Evolutionary conservation across 2,329 filamentous ascomycete genomes (phyloP).

Genomic region (Paraphoma sp.): DNA sequence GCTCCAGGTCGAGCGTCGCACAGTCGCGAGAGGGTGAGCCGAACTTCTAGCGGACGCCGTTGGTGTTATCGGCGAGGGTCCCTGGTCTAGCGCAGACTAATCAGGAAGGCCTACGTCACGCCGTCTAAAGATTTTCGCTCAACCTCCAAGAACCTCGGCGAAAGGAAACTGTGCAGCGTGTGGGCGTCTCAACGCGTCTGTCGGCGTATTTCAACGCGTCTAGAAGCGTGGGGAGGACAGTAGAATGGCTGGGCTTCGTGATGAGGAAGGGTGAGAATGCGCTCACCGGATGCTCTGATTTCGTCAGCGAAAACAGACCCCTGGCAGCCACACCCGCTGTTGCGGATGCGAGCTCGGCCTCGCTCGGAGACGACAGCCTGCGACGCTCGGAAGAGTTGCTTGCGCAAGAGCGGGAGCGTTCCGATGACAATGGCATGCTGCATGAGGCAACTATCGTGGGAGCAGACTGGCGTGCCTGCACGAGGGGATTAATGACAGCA

Average conservation of each 20-base stretch:
- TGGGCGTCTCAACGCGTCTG: not conserved
- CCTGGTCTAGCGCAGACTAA: slow-evolving; percentile 10
- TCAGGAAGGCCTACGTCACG: slow-evolving; percentile 19
- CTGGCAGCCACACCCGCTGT: slow-evolving; percentile 30
- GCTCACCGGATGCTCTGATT: slow-evolving; percentile 20
- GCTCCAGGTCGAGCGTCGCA: slow-evolving; percentile 17
- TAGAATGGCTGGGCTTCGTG: not conserved
- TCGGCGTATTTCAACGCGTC: not conserved
- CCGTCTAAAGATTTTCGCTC: slow-evolving; percentile 18
- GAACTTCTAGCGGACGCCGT: slow-evolving; percentile 19
- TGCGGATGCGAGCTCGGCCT: slow-evolving; percentile 22
- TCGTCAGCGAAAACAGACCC: slow-evolving; percentile 29
- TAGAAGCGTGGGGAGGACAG: not conserved
- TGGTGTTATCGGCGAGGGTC: slow-evolving; percentile 11
- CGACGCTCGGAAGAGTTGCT: slow-evolving; percentile 30
- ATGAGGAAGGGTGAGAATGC: not conserved
- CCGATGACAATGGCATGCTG: slow-evolving; percentile 16
- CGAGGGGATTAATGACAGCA: not conserved
- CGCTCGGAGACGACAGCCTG: slow-evolving; percentile 10
- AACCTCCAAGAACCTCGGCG: slow-evolving; percentile 3
- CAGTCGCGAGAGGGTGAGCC: slow-evolving; percentile 12
- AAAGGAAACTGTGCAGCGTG: not conserved
- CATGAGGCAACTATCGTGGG: not conserved
- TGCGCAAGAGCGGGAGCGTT: slow-evolving; percentile 10
- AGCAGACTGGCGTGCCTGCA: slow-evolving; percentile 7